Evolutionary conservation across 1,284 basidiomycete species (phyloP), one percentile per base, ranked within the genome.

Genomic region (Irpex sp.): DNA sequence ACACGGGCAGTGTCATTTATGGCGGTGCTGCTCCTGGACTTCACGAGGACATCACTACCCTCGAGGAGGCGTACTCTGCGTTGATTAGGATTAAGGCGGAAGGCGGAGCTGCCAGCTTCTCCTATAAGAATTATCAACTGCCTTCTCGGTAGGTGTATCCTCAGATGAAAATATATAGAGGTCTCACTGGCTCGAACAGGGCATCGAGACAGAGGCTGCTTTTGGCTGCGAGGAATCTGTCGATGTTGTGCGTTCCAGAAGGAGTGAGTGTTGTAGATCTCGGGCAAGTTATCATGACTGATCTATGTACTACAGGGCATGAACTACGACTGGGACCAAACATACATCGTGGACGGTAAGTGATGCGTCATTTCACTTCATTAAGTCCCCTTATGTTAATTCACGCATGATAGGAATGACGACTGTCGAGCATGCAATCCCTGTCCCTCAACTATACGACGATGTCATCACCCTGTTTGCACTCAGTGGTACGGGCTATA

Each of bases 61-160:
- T 82, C 66, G 79, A 75, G 6, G 87, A 91, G 71, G 89, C 89
- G 2, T 75, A 77, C 62, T 85, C 87, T 61, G 87, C 88, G 0
- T 77, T 91, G 21, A 74, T 82, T 4, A 81, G 89, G 60, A 85
- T 91, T 71, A 89, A 89, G 67, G 86, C 77, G 2, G 89, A 91
- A 70, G 89, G 87, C 51, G 89, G 89, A 1, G 81, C 85, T 8
- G 82, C 83, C 0, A 84, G 81, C 65, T 87, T 86, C 68, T 90
- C 88, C 9, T 91, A 91, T 71, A 91, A 91, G 76, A 91, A 90
- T 66, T 91, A 91, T 69, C 86, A 89, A 64, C 70, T 87, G 13
- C 88, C 89, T 17, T 84, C 83, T 26, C 80, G 86, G 86, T 86
- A 66, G 48, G 77, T 71, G 31, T 21, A 58, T 51, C 34, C 19